A percentile compares a stretch with the other conserved stretches of the same genome.
These are phyloP conservation scores for Calocera cornea DNA, from an alignment of 768 basidiomycete species.

Conservation along the genomic window DNA sequence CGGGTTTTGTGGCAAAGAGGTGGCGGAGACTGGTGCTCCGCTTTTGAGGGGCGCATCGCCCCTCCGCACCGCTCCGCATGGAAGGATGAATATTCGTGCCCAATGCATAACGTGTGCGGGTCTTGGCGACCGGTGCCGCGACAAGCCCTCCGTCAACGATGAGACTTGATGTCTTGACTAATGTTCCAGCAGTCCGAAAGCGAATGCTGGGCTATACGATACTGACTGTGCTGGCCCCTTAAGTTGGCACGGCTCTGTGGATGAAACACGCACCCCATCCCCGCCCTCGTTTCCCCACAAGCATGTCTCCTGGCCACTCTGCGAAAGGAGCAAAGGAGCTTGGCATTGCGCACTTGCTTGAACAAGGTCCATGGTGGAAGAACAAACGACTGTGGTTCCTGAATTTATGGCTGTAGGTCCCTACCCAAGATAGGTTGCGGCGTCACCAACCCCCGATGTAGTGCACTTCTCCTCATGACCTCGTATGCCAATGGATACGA, in stretches of 20 bases:
- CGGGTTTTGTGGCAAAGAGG: too few species aligned
- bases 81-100: too few species aligned
- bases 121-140: too few species aligned
- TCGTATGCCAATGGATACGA: constrained; percentile 8
- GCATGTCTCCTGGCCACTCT: not conserved
- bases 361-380: not conserved
- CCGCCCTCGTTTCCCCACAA: not conserved
- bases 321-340: not conserved
- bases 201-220: too few species aligned
- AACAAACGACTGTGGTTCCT: not conserved
- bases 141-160: too few species aligned
- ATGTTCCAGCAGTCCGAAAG: too few species aligned
- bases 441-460: not conserved
- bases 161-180: too few species aligned
- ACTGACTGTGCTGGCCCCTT: too few species aligned
- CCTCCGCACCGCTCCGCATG: too few species aligned
- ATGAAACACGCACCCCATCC: not conserved
- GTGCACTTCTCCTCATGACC: constrained; percentile 5
- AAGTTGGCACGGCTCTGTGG: not conserved
- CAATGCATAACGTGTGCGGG: too few species aligned
- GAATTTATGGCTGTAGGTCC: not conserved
- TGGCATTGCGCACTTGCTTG: not conserved
- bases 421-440: not conserved
- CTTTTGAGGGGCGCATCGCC: too few species aligned
- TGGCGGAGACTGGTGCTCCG: too few species aligned